Evolutionary conservation across 495 filamentous ascomycete species (phyloP).

Genomic region (Gamarada debralockiae): DNA sequence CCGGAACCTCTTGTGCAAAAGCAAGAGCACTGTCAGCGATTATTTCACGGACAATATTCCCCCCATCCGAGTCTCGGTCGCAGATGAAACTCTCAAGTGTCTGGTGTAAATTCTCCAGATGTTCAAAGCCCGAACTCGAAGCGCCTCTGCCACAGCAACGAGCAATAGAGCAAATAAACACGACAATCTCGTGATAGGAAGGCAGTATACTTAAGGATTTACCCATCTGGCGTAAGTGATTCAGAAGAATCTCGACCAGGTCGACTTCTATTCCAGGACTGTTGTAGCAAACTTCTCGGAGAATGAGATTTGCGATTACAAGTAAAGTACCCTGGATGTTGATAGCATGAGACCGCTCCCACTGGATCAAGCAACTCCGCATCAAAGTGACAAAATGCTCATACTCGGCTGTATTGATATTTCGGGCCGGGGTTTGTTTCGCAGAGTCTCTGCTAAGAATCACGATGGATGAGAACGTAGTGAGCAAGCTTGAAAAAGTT

Average conservation of each 20-base stretch:
- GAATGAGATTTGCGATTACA: constrained; percentile 10
- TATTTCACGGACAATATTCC: constrained; percentile 7
- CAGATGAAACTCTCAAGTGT: constrained; percentile 3
- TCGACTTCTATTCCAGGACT: neutral
- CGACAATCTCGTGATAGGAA: constrained; percentile 22
- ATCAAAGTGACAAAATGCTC: constrained; percentile 12
- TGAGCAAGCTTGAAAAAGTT: constrained; percentile 32
- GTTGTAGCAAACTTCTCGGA: neutral
- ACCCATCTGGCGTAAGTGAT: neutral
- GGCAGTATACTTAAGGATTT: neutral
- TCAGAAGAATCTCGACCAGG: constrained; percentile 1
- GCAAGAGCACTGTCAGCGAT: constrained; percentile 23
- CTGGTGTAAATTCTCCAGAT: constrained; percentile 29
- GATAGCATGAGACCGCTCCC: neutral
- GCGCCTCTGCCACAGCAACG: constrained; percentile 31
- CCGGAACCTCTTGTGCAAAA: constrained; percentile 18
- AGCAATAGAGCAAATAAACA: constrained; percentile 32
- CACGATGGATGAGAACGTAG: constrained; percentile 31
- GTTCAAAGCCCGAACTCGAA: constrained; percentile 29
- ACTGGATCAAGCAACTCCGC: constrained; percentile 1
- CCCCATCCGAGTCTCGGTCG: neutral
- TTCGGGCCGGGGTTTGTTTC: neutral
- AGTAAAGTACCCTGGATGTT: constrained; percentile 1
- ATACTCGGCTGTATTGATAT: neutral
- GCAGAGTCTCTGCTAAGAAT: constrained; percentile 25